Evolutionary conservation across 768 basidiomycete genomes (phyloP), one percentile per base, ranked within the genome.

Genomic region (Mycena sanguinolenta): DNA sequence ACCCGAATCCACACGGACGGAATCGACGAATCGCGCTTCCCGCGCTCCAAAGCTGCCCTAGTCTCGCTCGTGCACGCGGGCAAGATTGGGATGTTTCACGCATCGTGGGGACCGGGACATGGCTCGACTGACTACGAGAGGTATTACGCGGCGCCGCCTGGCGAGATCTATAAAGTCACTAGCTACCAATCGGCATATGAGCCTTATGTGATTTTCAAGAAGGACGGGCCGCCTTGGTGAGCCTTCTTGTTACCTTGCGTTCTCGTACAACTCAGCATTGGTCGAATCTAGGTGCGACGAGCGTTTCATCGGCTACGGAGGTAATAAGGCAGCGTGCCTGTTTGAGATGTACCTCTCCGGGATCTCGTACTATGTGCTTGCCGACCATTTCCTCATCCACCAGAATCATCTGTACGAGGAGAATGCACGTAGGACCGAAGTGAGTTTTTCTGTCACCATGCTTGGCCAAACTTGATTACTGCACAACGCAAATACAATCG

Each of bases 341-440:
- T 96, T 92, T 77, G 95, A 95, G 78, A 94, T 97, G 89, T 95
- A 95, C 81, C 83, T 97, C 9, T 91, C 94, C 16, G 95, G 95
- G 3, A 87, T 95, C 44, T 90, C 90, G 27, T 96, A 90, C 80
- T 94, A 91, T 77, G 93, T 97, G 30, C 86, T 96, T 16, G 84
- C 91, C 14, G 94, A 96, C 78, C 94, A 97, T 79, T 97, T 96
- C 75, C 84, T 97, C 69, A 89, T 96, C 58, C 95, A 96, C 78
- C 95, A 95, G 82, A 94, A 90, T 71, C 95, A 96, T 75, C 80
- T 83, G 23, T 96, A 95, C 74, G 93, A 94, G 77, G 94, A 95
- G 78, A 84, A 85, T 60, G 89, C 88, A 17, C 86, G 95, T 7
- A 88, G 87, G 74, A 86, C 86, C 66, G 94, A 95, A 86, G 93